A percentile compares a stretch with the other conserved stretches of the same genome.
Conservation (phyloP, 306 rosid species). For the Pyrus bretschneideri region DNA sequence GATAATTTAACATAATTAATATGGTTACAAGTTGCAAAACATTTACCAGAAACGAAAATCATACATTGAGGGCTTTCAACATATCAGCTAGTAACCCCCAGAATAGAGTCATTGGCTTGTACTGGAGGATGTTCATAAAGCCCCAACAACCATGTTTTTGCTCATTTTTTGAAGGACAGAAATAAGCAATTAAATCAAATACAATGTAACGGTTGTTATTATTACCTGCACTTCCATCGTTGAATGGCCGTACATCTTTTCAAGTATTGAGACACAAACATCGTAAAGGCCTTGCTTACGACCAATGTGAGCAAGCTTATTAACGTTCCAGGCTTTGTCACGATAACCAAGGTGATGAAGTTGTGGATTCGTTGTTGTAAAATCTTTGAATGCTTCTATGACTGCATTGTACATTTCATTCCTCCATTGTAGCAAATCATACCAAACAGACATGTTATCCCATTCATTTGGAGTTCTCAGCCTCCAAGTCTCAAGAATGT, state of each 20-base stretch:
- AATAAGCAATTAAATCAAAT: neutral
- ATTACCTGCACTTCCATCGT: slow-evolving; percentile 99
- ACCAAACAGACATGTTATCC: slow-evolving; percentile 99
- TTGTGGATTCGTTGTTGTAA: slow-evolving; percentile 55
- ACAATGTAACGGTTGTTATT: neutral
- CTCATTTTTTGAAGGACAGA: neutral
- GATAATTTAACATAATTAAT: neutral
- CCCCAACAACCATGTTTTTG: neutral
- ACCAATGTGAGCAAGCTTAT: slow-evolving; percentile 93
- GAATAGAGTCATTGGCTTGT: neutral
- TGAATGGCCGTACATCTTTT: slow-evolving; percentile 90
- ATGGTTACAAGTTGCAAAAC: neutral
- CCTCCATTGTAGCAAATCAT: slow-evolving; percentile 97
- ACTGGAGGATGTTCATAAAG: neutral
- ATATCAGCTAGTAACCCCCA: neutral
- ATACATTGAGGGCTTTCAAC: neutral
- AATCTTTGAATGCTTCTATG: slow-evolving; percentile 96
- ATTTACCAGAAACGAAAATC: neutral
- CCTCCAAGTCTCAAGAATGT: slow-evolving; percentile 99
- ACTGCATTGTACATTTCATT: slow-evolving; percentile 94
- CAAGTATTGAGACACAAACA: slow-evolving; percentile 88
- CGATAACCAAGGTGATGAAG: slow-evolving; percentile 99
- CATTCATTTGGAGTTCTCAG: slow-evolving; percentile 96
- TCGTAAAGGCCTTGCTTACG: slow-evolving; percentile 91
- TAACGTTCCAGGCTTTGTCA: slow-evolving; percentile 99